Evolutionary conservation across 495 filamentous ascomycete species (phyloP).

Genomic region (Hypoxylon rickii): DNA sequence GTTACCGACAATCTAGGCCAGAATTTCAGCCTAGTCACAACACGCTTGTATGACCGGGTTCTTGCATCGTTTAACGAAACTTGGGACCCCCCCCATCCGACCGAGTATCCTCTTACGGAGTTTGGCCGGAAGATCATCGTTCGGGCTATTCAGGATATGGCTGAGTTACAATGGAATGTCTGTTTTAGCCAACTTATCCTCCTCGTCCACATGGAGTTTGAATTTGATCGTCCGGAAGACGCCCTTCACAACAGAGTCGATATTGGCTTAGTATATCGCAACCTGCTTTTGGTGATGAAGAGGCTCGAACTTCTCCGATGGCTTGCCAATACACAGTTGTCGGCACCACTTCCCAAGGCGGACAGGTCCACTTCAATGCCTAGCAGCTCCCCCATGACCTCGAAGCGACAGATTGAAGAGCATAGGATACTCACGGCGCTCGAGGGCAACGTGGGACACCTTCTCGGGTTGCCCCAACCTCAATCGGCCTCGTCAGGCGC

Average conservation of each 20-base stretch:
- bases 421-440: constrained; percentile 52
- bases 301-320: constrained; percentile 80
- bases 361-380: constrained; percentile 38
- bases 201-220: constrained; percentile 78
- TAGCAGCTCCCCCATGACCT: constrained; percentile 27
- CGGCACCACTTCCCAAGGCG: constrained; percentile 43
- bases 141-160: constrained; percentile 76
- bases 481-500: constrained; percentile 34
- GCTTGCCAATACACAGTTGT: constrained; percentile 67
- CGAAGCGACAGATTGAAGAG: constrained; percentile 44
- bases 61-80: constrained; percentile 42
- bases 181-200: constrained; percentile 83
- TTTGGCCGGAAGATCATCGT: constrained; percentile 76
- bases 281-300: constrained; percentile 67
- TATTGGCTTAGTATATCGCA: constrained; percentile 66
- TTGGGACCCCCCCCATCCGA: constrained; percentile 32
- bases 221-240: constrained; percentile 69
- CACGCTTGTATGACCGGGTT: constrained; percentile 57
- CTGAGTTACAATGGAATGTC: constrained; percentile 67
- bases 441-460: constrained; percentile 55
- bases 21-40: constrained; percentile 56
- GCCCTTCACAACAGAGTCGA: constrained; percentile 66
- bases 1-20: constrained; percentile 61
- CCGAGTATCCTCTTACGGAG: constrained; percentile 59
- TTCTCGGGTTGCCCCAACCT: constrained; percentile 49